phyloP scores from a whole-genome alignment of 2,329 filamentous ascomycete genomes.

The Xylariaceae sp. region DNA sequence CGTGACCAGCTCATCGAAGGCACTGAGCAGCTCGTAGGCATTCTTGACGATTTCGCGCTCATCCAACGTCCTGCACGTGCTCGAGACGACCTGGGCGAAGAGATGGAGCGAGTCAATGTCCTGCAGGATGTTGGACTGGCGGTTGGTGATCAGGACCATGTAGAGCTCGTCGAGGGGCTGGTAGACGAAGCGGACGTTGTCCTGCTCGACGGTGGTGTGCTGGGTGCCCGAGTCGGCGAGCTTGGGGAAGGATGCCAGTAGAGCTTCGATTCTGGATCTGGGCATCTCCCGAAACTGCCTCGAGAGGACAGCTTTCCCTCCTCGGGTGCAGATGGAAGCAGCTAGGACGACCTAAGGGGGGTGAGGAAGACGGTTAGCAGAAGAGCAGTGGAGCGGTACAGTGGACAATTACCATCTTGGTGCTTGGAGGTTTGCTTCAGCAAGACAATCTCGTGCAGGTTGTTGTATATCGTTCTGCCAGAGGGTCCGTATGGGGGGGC shows the following conservation, averaged over 20 bases:
- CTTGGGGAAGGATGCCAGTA: slow-evolving; percentile 96
- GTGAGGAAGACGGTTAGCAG: slow-evolving; percentile 10
- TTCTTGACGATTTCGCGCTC: slow-evolving; percentile 92
- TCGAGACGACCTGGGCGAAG: slow-evolving; percentile 94
- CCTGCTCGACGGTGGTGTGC: slow-evolving; percentile 96
- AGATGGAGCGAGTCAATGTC: slow-evolving; percentile 98
- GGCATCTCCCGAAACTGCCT: slow-evolving; percentile 98
- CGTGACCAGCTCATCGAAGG: slow-evolving; percentile 95
- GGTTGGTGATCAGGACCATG: slow-evolving; percentile 99
- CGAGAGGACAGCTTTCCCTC: slow-evolving; percentile 96
- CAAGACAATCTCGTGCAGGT: no score
- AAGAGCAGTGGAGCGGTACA: slow-evolving; percentile 1
- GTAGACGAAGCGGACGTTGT: slow-evolving; percentile 99
- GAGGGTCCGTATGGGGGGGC: no score
- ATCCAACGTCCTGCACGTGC: slow-evolving; percentile 91
- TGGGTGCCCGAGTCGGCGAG: slow-evolving; percentile 92
- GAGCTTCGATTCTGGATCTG: slow-evolving; percentile 89
- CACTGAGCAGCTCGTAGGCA: slow-evolving; percentile 91
- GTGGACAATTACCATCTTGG: slow-evolving; percentile 13
- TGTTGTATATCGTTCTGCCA: no score
- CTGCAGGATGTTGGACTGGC: slow-evolving; percentile 97
- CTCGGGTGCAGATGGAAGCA: slow-evolving; percentile 96
- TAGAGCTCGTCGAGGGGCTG: slow-evolving; percentile 98
- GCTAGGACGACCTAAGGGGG: slow-evolving; percentile 80
- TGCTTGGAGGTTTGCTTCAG: no score